A percentile compares a stretch with the other conserved stretches of the same genome.
These are phyloP conservation scores for Malus sieversii DNA, from an alignment of 306 rosid species.

Conservation along the genomic window DNA sequence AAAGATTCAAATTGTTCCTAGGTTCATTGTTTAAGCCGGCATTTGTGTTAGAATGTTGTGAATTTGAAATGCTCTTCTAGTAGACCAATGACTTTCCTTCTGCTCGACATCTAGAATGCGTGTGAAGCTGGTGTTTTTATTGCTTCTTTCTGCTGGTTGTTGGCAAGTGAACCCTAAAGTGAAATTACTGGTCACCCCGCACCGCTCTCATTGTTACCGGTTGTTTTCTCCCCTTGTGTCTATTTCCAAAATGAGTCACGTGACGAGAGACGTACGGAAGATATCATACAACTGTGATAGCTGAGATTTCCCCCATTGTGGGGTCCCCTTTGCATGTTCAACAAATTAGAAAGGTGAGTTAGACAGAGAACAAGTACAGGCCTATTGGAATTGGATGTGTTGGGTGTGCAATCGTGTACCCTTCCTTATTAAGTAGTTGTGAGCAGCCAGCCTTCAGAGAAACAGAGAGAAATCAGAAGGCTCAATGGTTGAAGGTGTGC, in stretches of 20 bases:
- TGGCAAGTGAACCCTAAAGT: no score
- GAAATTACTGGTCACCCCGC: no score
- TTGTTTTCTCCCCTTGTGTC: no score
- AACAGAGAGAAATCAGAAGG: neutral
- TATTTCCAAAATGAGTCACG: no score
- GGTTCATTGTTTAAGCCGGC: neutral
- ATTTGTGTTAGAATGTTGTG: neutral
- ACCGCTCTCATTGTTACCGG: no score
- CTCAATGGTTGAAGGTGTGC: neutral
- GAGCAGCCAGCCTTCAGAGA: neutral
- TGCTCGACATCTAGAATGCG: neutral
- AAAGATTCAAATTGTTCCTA: constrained; percentile 1
- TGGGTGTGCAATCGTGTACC: no score
- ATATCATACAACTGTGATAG: no score
- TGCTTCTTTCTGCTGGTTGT: neutral
- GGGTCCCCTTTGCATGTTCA: no score
- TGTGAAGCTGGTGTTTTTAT: neutral
- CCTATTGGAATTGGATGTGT: neutral
- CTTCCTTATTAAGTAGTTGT: neutral
- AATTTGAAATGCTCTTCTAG: neutral
- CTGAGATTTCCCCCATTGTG: no score
- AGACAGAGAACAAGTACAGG: neutral
- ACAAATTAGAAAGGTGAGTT: neutral
- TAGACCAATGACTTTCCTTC: neutral
- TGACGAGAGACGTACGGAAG: no score